Percentiles rank a stretch among this genome's conserved stretches.
Evolutionary conservation across 2,329 filamentous ascomycete genomes (phyloP).

Genomic region (Colletotrichum filicis): DNA sequence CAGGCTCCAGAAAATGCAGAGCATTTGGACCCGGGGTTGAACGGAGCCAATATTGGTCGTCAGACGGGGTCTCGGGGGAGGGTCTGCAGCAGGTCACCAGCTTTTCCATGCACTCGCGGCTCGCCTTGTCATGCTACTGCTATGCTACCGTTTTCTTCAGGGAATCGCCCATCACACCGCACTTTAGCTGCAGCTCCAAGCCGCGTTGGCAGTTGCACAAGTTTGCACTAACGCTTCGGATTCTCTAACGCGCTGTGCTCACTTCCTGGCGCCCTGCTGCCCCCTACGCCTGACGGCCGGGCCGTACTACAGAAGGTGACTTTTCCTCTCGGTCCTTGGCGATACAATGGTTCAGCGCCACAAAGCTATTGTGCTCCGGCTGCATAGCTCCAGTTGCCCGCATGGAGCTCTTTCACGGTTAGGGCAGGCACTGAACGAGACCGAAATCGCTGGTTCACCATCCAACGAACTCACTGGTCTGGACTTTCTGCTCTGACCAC

Average conservation of each 20-base stretch:
- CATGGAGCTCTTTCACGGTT: background rate
- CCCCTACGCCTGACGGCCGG: background rate
- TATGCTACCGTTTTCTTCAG: constrained; percentile 2
- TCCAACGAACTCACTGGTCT: constrained; percentile 8
- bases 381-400: background rate
- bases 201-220: constrained; percentile 10
- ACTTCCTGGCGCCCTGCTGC: constrained; percentile 4
- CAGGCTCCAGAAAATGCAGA: constrained; percentile 20
- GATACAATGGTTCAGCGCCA: constrained; percentile 19
- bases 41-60: constrained; percentile 27
- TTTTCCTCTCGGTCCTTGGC: constrained; percentile 9
- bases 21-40: constrained; percentile 3
- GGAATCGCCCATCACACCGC: constrained; percentile 28
- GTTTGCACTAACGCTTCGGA: constrained; percentile 10
- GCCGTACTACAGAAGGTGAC: background rate
- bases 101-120: background rate
- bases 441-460: background rate
- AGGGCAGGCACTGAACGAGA: constrained; percentile 6
- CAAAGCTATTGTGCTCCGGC: background rate
- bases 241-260: constrained; percentile 1
- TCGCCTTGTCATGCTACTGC: background rate
- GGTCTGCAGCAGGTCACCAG: background rate
- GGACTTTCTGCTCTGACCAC: constrained; percentile 27
- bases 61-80: background rate
- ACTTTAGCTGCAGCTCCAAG: constrained; percentile 21